A percentile compares a stretch with the other conserved stretches of the same genome.
These are phyloP conservation scores for Candida sanyaensis DNA, from an alignment of 1,139 yeast species.

Conservation along the genomic window DNA sequence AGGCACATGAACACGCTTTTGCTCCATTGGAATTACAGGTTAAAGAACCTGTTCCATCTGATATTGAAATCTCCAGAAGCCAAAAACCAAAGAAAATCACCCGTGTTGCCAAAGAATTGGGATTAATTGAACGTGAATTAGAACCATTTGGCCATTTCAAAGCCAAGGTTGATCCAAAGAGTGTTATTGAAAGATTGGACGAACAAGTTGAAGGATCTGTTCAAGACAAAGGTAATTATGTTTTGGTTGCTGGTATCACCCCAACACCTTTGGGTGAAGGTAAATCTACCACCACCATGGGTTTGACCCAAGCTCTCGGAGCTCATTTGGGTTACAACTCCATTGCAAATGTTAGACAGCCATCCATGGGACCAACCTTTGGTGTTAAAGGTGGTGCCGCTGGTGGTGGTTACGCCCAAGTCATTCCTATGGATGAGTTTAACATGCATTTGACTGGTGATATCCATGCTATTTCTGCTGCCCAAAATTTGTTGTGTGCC, in stretches of 20 bases:
- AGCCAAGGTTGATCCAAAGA: slow-evolving; percentile 80
- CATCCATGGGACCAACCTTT: slow-evolving; percentile 98
- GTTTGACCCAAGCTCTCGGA: slow-evolving; percentile 93
- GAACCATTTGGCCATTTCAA: slow-evolving; percentile 92
- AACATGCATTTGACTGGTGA: slow-evolving; percentile 98
- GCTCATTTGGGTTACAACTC: slow-evolving; percentile 87
- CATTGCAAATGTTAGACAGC: slow-evolving; percentile 96
- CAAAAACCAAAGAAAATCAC: slow-evolving; percentile 86
- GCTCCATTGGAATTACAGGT: slow-evolving; percentile 67
- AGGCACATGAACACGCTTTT: slow-evolving; percentile 49
- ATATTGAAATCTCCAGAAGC: slow-evolving; percentile 86
- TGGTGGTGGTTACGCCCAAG: slow-evolving; percentile 99
- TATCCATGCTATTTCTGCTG: slow-evolving; percentile 95
- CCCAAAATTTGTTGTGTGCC: slow-evolving; percentile 93
- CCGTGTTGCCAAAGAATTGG: slow-evolving; percentile 82
- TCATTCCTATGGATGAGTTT: slow-evolving; percentile 98
- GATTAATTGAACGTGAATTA: slow-evolving; percentile 76
- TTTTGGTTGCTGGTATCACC: slow-evolving; percentile 94
- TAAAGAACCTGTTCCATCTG: slow-evolving; percentile 86
- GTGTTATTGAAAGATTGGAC: slow-evolving; percentile 57
- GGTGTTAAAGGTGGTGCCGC: slow-evolving; percentile 99
- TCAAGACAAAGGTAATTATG: slow-evolving; percentile 77
- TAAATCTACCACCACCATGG: slow-evolving; percentile 95
- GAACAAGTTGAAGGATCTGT: slow-evolving; percentile 69
- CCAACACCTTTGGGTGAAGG: slow-evolving; percentile 99